A percentile compares a stretch with the other conserved stretches of the same genome.
Conservation (phyloP, 495 filamentous ascomycete genomes). For the Aspergillus avenaceus region DNA sequence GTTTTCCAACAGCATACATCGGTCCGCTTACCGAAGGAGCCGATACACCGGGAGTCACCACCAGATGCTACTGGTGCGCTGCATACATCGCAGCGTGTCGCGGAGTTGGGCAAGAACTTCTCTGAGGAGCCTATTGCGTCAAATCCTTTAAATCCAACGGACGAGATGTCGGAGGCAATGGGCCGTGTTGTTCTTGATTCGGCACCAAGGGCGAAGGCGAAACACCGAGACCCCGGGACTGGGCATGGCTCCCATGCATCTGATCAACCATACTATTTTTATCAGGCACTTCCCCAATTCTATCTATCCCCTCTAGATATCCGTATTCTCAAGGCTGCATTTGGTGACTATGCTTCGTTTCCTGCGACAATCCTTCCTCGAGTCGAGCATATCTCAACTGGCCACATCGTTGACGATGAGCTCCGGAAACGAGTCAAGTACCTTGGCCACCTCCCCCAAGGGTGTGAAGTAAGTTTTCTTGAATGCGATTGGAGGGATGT, state of each 20-base stretch:
- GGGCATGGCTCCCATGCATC: slow-evolving; percentile 21
- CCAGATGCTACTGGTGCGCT: slow-evolving; percentile 48
- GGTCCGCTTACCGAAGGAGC: slow-evolving; percentile 40
- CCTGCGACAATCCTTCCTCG: slow-evolving; percentile 86
- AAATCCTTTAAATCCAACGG: slow-evolving; percentile 17
- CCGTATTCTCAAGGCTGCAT: slow-evolving; percentile 86
- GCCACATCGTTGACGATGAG: slow-evolving; percentile 87
- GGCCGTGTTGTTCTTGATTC: slow-evolving; percentile 18
- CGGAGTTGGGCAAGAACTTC: slow-evolving; percentile 38
- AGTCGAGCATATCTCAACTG: slow-evolving; percentile 87
- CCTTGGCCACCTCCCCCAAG: slow-evolving; percentile 83
- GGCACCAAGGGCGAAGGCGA: slow-evolving; percentile 16
- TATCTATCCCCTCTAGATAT: slow-evolving; percentile 95
- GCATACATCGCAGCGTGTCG: slow-evolving; percentile 48
- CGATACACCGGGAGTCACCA: slow-evolving; percentile 42
- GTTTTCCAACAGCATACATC: slow-evolving; percentile 47
- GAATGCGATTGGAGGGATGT: slow-evolving; percentile 98
- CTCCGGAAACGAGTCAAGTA: slow-evolving; percentile 86
- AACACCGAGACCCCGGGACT: slow-evolving; percentile 20
- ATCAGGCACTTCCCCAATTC: slow-evolving; percentile 83
- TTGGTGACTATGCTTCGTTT: slow-evolving; percentile 77
- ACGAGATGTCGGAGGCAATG: slow-evolving; percentile 28
- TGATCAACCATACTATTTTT: slow-evolving; percentile 69
- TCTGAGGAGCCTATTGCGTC: slow-evolving; percentile 15
- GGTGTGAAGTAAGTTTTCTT: slow-evolving; percentile 88